Base-by-base conservation (phyloP, 148 eudicot species). In the Chenopodium formosanum region DNA sequence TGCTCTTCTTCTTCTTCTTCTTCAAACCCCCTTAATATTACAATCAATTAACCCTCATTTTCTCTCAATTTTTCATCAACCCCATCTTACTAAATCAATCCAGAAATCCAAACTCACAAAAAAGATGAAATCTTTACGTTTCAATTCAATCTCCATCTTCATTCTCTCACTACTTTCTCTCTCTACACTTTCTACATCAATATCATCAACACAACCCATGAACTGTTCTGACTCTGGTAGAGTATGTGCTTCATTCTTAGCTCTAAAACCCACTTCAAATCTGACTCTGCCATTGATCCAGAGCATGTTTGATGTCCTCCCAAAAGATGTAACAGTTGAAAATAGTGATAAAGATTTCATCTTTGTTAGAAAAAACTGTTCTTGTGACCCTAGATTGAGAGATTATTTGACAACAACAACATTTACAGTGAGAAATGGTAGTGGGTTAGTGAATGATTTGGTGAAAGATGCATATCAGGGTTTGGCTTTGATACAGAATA, bases 251-350 rank as follows among this genome's bases (percentile, higher is more conserved):
- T 94, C 99, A 8, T 96, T 94, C 77, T 34, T 92, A 46, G 94
- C 97, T 20, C 81, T 94, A 82, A 89, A 88, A 67, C 92, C 97
- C 79, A 80, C 79, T 4, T 70, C 92, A 64, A 86, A 88, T 75
- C 81, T 85, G 53, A 85, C 93, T 37, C 89, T 92, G 0, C 67
- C 90, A 0, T 85, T 94, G 47, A 88, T 91, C 62, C 87, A 84
- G 82, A 91, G 95, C 89, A 96, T 96, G 98, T 94, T 94, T 79
- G 99, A 96, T 73, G 95, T 96, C 7, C 53, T 89, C 14, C 88
- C 89, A 7, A 77, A 86, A 9, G 97, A 96, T 76, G 79, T 96
- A 70, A 91, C 92, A 19, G 89, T 89, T 52, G 97, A 92, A 75
- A 91, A 90, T 48, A 85, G 82, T 74, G 85, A 90, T 13, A 80